Evolutionary conservation across 148 eudicot genomes (phyloP), one percentile per base, ranked within the genome.

Genomic region (Camellia sinensis): DNA sequence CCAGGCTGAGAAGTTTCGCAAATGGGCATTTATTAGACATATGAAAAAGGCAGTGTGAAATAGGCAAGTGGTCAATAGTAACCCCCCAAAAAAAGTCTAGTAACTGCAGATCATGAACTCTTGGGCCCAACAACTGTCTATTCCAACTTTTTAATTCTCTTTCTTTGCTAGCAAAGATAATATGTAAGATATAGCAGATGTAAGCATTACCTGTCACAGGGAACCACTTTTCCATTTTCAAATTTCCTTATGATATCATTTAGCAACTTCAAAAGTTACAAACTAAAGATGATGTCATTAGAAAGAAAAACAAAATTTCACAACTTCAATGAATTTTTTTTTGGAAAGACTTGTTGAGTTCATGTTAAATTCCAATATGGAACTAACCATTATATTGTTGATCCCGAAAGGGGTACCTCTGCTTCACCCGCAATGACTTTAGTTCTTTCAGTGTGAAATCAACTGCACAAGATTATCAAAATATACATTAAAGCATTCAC

Each of bases 391-490:
- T 74, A 11, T 77, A 46, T 77, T 88, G 98, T 78, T 91, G 94
- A 87, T 97, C 97, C 73, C 99, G 89, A 80, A 88, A 97, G 15
- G 88, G 12, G 71, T 56, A 94, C 72, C 99, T 86, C 85, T 97
- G 98, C 78, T 88, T 94, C 70, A 91, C 86, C 78, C 95, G 82
- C 87, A 97, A 81, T 1, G 95, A 85, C 83, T 90, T 93, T 12
- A 97, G 88, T 81, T 97, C 98, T 73, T 90, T 82, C 81, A 97
- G 88, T 17, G 99, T 97, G 76, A 97, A 92, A 87, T 97, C 99
- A 91, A 97, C 99, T 94, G 88, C 81, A 71, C 77, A 62, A 10
- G 4, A 29, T 57, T 63, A 18, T 12, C 22, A 50, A 62, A 69
- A 79, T 4, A 60, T 14, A 17, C n/a, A 22, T 29, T 37, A 0